Base-by-base conservation (phyloP, 306 rosid species). In the Potentilla sterilis region DNA sequence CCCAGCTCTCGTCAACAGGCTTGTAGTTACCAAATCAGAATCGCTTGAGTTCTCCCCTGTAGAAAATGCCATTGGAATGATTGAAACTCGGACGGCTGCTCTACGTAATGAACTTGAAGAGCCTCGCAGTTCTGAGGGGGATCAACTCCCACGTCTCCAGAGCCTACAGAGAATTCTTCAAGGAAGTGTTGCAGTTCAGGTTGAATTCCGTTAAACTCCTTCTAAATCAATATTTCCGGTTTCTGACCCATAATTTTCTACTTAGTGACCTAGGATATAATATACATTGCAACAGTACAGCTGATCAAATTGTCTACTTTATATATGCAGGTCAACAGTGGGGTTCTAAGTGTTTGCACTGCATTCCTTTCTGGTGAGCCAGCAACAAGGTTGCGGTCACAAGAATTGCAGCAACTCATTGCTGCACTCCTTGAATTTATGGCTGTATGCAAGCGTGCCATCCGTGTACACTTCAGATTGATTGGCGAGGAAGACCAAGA, bases 151-250 rank as follows among this genome's bases (percentile, higher is more conserved):
- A 40, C 90, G 98, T 42, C 92, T 95, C 68, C 98, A 92, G 84
- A 92, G 97, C 80, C 87, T 95, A 19, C 97, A 95, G 82, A 89
- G 98, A 83, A 95, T 95, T 81, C 98, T 95, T 65, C 98, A 95
- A 88, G 98, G 98, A 91, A 95, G 98, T 83, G 98, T 95, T 70
- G 98, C 97, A 44, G 98, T 95, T 68, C 98, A 95, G 83, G 98
- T 94, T 7, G 24, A 35, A 21, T 61, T 64, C 40, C 37, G 35
- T 22, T 75, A 4, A 54, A 18, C 46, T 55, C 19, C 35, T 42
- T 62, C 76, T 58, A 1, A 7, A 42, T 42, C 28, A 76, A 43
- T 67, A 9, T 15, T 43, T 46, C 44, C 18, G 14, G 16, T 43
- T 14, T 57, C 68, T 73, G 54, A 24, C 2, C 42, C 8, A 5